Percentiles rank a stretch among this genome's conserved stretches.
These are phyloP conservation scores for Fusarium stilboides DNA, from an alignment of 2,329 filamentous ascomycete genomes.

Conservation along the genomic window DNA sequence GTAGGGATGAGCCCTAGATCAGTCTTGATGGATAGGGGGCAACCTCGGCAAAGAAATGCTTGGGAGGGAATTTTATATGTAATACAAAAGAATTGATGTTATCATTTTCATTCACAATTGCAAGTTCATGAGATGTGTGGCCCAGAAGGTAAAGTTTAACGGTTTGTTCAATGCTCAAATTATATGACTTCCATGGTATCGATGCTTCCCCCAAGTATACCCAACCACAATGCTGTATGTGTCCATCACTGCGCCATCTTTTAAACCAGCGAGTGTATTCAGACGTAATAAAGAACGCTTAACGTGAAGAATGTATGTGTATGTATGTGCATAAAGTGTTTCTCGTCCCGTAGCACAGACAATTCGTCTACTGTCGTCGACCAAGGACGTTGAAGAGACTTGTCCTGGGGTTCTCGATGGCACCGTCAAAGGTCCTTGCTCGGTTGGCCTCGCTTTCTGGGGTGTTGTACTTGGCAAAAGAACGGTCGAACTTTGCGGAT, in stretches of 20 bases:
- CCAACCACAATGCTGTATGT: constrained; percentile 14
- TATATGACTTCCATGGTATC: constrained; percentile 37
- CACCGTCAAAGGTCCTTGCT: constrained; percentile 53
- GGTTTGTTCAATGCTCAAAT: constrained; percentile 33
- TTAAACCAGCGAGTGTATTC: neutral
- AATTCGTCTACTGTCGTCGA: constrained; percentile 47
- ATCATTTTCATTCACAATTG: neutral
- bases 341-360: neutral
- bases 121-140: neutral
- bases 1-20: constrained; percentile 17
- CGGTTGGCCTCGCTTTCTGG: constrained; percentile 56
- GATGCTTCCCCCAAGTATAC: constrained; percentile 18
- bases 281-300: constrained; percentile 40
- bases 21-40: constrained; percentile 31
- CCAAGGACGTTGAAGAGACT: constrained; percentile 56
- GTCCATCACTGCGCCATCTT: constrained; percentile 3
- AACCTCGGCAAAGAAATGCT: constrained; percentile 17
- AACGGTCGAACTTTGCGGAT: constrained; percentile 56
- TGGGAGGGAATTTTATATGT: constrained; percentile 37
- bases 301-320: constrained; percentile 30
- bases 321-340: neutral
- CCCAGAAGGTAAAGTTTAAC: neutral
- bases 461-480: constrained; percentile 58
- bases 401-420: constrained; percentile 53
- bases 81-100: constrained; percentile 42